Evolutionary conservation across 345 rosid species (phyloP).

Genomic region (Sapria himalayana): DNA sequence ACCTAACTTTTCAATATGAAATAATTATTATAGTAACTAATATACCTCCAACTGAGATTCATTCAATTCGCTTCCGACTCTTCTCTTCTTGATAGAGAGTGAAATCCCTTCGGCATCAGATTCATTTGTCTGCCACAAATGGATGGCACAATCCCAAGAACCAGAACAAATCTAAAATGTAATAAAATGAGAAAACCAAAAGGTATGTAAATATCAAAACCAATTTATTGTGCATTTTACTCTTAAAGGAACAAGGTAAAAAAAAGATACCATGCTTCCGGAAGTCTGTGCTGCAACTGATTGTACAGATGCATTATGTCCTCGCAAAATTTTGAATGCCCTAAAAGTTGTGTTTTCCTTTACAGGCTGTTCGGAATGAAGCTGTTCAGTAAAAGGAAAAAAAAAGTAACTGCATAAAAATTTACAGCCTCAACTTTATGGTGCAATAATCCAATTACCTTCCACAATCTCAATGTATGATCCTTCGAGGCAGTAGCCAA

Average conservation of each 20-base stretch:
- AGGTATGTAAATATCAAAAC: not conserved
- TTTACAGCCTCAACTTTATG: no score
- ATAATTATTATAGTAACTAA: no score
- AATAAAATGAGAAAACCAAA: conserved; percentile 6
- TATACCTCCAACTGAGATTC: conserved; percentile 70
- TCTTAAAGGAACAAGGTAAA: not conserved
- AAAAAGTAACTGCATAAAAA: no score
- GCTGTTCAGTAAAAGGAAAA: conserved; percentile 18
- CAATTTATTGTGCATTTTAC: no score
- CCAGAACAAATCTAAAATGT: conserved; percentile 58
- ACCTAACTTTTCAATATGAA: no score
- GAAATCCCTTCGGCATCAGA: conserved; percentile 26
- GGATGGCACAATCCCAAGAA: conserved; percentile 84
- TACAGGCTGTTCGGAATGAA: conserved; percentile 22
- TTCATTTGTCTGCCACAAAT: conserved; percentile 50
- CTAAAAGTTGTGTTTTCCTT: conserved; percentile 26
- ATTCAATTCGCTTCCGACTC: conserved; percentile 34
- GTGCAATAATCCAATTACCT: conserved; percentile 50
- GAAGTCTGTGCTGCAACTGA: conserved; percentile 47
- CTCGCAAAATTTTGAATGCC: conserved; percentile 59
- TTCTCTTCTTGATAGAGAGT: conserved; percentile 68
- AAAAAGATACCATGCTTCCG: conserved; percentile 43
- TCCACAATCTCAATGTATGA: conserved; percentile 71
- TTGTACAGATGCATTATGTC: conserved; percentile 76
- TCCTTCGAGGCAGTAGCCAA: conserved; percentile 90